phyloP scores from a whole-genome alignment of 1,284 basidiomycete species.

The Microbotryum intermedium region DNA sequence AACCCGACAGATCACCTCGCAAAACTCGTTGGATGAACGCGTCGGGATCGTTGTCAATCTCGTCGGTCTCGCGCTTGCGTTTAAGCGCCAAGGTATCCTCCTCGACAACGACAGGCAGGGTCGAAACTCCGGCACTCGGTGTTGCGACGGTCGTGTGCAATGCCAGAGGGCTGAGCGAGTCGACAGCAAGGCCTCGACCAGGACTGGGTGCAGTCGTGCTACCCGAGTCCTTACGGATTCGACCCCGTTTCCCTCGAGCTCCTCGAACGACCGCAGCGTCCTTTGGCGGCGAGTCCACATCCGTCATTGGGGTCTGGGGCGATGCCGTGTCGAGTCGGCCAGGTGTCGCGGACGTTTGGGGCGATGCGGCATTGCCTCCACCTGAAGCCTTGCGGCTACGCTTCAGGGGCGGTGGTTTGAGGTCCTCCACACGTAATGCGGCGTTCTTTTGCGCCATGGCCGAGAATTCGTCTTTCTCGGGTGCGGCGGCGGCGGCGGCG shows the following conservation, averaged over 20 bases:
- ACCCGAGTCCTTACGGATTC: conserved; percentile 7
- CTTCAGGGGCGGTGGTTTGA: conserved; percentile 31
- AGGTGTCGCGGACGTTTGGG: conserved; percentile 1
- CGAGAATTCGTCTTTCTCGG: conserved; percentile 16
- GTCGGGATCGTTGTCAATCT: conserved; percentile 28
- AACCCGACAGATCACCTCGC: background rate
- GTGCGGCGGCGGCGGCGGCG: background rate
- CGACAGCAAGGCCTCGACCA: too few relatives aligned
- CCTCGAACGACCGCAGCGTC: background rate
- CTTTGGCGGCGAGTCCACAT: conserved; percentile 7
- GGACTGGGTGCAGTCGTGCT: background rate
- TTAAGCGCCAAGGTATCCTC: conserved; percentile 22
- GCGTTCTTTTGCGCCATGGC: conserved; percentile 24
- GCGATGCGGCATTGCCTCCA: conserved; percentile 2
- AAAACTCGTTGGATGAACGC: conserved; percentile 29
- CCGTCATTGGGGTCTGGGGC: conserved; percentile 19
- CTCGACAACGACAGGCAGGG: background rate
- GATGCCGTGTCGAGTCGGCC: conserved; percentile 18
- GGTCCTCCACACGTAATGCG: conserved; percentile 27
- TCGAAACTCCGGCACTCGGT: background rate
- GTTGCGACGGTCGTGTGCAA: background rate
- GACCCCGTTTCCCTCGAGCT: too few relatives aligned
- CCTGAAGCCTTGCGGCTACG: conserved; percentile 19
- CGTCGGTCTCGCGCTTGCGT: conserved; percentile 31
- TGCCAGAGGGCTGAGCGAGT: background rate